These are phyloP conservation scores for Hanseniaspora jakobsenii DNA, from an alignment of 805 yeast genomes.

Conservation along the genomic window DNA sequence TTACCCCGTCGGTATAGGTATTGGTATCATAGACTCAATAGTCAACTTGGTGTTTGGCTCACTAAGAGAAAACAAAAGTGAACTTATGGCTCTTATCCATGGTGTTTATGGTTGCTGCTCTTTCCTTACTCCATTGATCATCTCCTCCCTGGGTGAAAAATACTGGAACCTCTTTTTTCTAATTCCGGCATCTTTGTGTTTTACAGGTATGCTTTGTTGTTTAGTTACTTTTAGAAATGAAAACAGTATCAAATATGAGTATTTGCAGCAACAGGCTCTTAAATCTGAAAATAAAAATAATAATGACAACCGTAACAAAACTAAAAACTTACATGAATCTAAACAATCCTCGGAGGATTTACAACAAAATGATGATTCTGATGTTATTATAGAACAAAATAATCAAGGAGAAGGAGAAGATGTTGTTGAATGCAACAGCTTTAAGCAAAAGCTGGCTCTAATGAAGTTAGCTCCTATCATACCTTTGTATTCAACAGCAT, in stretches of 20 bases:
- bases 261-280: no score
- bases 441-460: conserved; percentile 15
- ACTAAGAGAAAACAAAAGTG: conserved; percentile 37
- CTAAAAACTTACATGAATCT: no score
- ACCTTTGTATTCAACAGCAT: conserved; percentile 40
- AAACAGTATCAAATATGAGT: conserved; percentile 28
- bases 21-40: conserved; percentile 27
- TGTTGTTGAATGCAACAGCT: neutral
- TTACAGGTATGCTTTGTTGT: conserved; percentile 26
- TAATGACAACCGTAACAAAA: no score
- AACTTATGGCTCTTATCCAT: conserved; percentile 49
- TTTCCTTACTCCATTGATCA: conserved; percentile 53
- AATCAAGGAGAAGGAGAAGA: conserved; percentile 18
- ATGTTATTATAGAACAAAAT: conserved; percentile 18
- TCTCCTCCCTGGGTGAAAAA: conserved; percentile 33
- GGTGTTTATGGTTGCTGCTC: conserved; percentile 66
- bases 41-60: conserved; percentile 27
- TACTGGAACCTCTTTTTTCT: conserved; percentile 24
- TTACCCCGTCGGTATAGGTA: conserved; percentile 27
- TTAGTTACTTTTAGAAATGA: conserved; percentile 39
- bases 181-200: conserved; percentile 30
- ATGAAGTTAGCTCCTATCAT: conserved; percentile 29
- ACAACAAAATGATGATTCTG: no score
- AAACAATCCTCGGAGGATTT: no score
- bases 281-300: no score